Evolutionary conservation across 2,329 filamentous ascomycete genomes (phyloP).

Genomic region (Albophoma yamanashiensis): DNA sequence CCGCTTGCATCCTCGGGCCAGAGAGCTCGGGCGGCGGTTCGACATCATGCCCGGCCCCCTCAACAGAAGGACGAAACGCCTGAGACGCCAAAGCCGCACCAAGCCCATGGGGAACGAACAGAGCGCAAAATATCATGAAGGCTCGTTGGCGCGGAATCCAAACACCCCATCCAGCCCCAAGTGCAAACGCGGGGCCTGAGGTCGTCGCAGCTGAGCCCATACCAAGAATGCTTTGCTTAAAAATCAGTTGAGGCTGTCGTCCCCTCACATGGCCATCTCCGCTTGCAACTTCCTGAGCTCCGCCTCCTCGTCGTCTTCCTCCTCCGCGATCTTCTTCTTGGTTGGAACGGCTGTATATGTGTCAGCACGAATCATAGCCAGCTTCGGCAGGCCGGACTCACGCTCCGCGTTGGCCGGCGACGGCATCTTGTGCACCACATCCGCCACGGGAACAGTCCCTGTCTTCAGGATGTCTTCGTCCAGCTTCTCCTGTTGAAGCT

Average conservation of each 20-base stretch:
- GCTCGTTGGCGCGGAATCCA: not conserved
- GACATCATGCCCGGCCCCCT: not conserved
- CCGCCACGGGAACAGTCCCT: constrained; percentile 70
- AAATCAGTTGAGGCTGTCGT: not conserved
- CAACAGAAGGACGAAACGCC: not conserved
- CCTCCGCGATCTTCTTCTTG: constrained; percentile 33
- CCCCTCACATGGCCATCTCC: constrained; percentile 83
- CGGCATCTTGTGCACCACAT: constrained; percentile 69
- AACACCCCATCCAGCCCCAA: not conserved
- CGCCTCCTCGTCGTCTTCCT: constrained; percentile 92
- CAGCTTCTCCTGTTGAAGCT: constrained; percentile 82
- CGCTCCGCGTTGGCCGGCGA: constrained; percentile 63
- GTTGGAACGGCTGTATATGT: constrained; percentile 17
- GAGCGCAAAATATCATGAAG: not conserved
- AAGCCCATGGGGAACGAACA: not conserved
- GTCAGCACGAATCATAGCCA: constrained; percentile 3
- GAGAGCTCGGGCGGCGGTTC: not conserved
- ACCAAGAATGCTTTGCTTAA: constrained; percentile 5
- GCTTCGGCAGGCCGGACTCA: constrained; percentile 35
- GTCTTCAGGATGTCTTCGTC: constrained; percentile 92
- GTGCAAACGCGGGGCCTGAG: not conserved
- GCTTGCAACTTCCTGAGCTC: constrained; percentile 88
- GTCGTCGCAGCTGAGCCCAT: constrained; percentile 1
- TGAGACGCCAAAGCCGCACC: not conserved
- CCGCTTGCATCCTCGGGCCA: not conserved